Evolutionary conservation across 495 filamentous ascomycete genomes (phyloP).

Genomic region (Neurospora pannonica): DNA sequence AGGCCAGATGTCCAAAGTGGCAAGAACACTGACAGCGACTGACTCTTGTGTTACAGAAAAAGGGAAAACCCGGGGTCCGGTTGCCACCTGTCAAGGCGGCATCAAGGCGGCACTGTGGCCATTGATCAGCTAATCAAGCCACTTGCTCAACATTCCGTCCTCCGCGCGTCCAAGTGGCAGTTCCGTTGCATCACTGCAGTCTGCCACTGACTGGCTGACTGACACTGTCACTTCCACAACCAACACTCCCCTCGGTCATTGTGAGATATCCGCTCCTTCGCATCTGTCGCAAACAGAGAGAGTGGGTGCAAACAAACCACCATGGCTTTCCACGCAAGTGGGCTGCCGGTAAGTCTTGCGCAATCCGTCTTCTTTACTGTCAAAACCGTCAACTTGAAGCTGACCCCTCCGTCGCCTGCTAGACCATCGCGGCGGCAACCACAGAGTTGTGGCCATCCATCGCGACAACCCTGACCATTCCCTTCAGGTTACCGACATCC

Average conservation of each 20-base stretch:
- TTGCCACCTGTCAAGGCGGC: neutral
- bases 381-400: neutral
- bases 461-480: conserved; percentile 33
- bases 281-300: conserved; percentile 1
- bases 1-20: neutral
- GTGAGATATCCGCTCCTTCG: neutral
- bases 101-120: conserved; percentile 1
- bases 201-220: neutral
- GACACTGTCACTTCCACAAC: conserved; percentile 3
- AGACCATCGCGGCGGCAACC: conserved; percentile 41
- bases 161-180: neutral
- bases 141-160: neutral
- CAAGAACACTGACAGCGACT: neutral
- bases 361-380: neutral
- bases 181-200: conserved; percentile 5
- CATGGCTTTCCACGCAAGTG: conserved; percentile 36
- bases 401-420: neutral
- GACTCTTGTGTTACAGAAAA: neutral
- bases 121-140: conserved; percentile 1
- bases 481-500: conserved; percentile 26
- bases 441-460: conserved; percentile 49
- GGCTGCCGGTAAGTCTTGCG: conserved; percentile 28
- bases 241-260: neutral
- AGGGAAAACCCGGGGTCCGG: conserved; percentile 6
- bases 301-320: conserved; percentile 6